These are phyloP conservation scores for Dactylorhiza incarnata DNA, from an alignment of 106 monocot species.

Conservation along the genomic window DNA sequence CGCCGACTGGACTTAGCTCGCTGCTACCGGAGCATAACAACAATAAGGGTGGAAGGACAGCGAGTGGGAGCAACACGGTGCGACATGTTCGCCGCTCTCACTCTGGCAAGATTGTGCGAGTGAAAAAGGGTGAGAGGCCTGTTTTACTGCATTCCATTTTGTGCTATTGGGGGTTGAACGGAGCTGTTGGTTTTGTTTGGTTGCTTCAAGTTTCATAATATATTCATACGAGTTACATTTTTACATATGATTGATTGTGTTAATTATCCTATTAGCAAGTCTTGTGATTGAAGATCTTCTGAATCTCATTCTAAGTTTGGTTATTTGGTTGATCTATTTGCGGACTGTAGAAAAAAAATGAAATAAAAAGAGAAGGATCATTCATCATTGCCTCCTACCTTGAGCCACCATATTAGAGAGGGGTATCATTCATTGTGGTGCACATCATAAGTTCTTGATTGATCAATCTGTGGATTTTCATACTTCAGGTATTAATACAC, in stretches of 20 bases:
- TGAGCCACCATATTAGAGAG: too few species aligned
- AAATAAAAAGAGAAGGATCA: too few species aligned
- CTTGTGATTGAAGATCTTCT: neutral
- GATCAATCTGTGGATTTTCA: too few species aligned
- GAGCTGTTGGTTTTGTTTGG: neutral
- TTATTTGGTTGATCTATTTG: neutral
- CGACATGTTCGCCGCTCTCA: constrained; percentile 52
- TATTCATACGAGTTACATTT: neutral
- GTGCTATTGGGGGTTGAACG: constrained; percentile 2
- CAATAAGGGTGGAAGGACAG: constrained; percentile 20
- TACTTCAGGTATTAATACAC: too few species aligned
- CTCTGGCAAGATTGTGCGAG: constrained; percentile 52
- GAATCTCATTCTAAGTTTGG: neutral
- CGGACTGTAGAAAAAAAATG: too few species aligned
- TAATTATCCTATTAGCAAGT: neutral
- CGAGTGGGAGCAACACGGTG: constrained; percentile 9
- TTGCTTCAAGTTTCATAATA: neutral
- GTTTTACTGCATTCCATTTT: neutral
- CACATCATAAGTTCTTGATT: too few species aligned
- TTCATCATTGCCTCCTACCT: too few species aligned
- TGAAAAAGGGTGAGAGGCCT: constrained; percentile 52
- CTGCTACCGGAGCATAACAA: constrained; percentile 20
- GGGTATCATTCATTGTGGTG: too few species aligned
- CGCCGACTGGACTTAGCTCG: constrained; percentile 19
- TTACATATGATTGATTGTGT: neutral